These are phyloP conservation scores for Diaporthe ilicicola DNA, from an alignment of 2,329 filamentous ascomycete species.

Conservation along the genomic window DNA sequence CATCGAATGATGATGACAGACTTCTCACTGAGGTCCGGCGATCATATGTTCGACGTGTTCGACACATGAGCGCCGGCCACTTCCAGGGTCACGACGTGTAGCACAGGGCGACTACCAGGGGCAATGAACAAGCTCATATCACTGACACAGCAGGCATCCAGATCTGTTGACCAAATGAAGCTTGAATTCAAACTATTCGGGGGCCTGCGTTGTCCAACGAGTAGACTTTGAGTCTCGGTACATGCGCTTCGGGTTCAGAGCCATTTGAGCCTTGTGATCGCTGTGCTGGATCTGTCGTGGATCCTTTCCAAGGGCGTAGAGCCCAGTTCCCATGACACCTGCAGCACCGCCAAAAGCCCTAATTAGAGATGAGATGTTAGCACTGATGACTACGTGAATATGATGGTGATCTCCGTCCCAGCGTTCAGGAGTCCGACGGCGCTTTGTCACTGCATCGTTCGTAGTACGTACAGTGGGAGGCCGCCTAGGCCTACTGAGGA, in stretches of 20 bases:
- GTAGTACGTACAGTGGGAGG: constrained; percentile 10
- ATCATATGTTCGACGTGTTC: too few relatives aligned
- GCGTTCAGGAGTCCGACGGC: background rate
- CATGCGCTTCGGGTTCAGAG: constrained; percentile 22
- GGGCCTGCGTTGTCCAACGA: background rate
- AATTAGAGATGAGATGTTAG: background rate
- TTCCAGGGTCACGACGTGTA: background rate
- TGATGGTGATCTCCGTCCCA: background rate
- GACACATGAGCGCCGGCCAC: too few relatives aligned
- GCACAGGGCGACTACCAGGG: too few relatives aligned
- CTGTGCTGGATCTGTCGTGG: constrained; percentile 15
- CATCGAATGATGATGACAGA: too few relatives aligned
- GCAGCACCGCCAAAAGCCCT: constrained; percentile 23
- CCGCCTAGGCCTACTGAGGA: constrained; percentile 9
- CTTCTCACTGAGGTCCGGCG: too few relatives aligned
- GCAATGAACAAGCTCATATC: background rate
- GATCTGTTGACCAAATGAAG: background rate
- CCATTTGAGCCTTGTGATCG: constrained; percentile 19
- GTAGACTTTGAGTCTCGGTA: constrained; percentile 26
- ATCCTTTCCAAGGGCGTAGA: constrained; percentile 21
- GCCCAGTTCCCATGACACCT: constrained; percentile 20
- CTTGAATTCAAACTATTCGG: constrained; percentile 14
- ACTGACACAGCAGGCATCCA: background rate
- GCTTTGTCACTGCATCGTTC: too few relatives aligned
- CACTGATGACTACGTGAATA: background rate